These are phyloP conservation scores for Cyamopsis tetragonoloba DNA, from an alignment of 306 rosid genomes.

Conservation along the genomic window DNA sequence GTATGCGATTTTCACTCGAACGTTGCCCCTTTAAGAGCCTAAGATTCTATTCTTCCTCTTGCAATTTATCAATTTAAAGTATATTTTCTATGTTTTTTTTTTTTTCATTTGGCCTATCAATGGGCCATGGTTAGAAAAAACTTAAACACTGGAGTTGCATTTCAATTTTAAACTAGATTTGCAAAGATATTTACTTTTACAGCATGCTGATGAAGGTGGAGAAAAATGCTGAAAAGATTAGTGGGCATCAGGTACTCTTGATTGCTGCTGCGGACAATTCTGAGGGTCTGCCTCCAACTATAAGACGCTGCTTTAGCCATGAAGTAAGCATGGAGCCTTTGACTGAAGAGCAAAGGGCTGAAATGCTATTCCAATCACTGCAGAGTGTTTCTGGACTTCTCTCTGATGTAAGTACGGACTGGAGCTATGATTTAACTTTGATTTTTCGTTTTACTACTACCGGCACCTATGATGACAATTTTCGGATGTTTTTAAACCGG, in stretches of 20 bases:
- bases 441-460: neutral
- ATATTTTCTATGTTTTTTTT: neutral
- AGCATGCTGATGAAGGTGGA: conserved; percentile 36
- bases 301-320: conserved; percentile 95
- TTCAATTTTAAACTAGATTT: neutral
- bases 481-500: too few species aligned
- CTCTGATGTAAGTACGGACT: conserved; percentile 45
- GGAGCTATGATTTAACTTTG: conserved; percentile 14
- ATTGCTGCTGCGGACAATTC: conserved; percentile 84
- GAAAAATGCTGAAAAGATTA: conserved; percentile 44
- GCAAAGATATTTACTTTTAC: conserved; percentile 28
- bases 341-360: conserved; percentile 86
- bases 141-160: neutral
- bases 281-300: conserved; percentile 79
- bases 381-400: conserved; percentile 54
- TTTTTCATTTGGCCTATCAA: conserved; percentile 2
- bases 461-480: neutral
- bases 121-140: conserved; percentile 1
- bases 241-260: conserved; percentile 59
- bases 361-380: conserved; percentile 68
- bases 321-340: conserved; percentile 86
- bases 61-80: neutral
- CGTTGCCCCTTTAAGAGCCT: neutral
- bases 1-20: neutral
- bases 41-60: neutral